Evolutionary conservation across 257 asterid species (phyloP).

Genomic region (Fraxinus excelsior): DNA sequence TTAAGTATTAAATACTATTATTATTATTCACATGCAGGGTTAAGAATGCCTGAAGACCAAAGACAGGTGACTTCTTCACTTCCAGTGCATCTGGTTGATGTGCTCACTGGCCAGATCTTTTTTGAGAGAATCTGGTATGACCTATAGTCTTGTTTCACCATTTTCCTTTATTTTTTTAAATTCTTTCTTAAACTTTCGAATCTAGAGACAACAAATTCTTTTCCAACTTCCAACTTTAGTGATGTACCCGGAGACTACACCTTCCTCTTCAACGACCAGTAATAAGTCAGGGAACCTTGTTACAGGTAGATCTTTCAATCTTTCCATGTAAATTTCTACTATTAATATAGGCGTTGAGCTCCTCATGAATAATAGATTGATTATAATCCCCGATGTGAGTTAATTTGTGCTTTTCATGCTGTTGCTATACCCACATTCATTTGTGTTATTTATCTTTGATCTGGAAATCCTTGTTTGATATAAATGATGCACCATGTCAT

Average conservation of each 20-base stretch:
- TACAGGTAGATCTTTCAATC: conserved; percentile 61
- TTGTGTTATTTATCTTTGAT: conserved; percentile 1
- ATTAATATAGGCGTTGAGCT: background rate
- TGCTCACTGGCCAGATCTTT: conserved; percentile 62
- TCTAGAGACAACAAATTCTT: conserved; percentile 21
- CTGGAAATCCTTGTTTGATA: too few species aligned
- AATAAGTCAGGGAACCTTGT: conserved; percentile 58
- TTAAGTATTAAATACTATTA: background rate
- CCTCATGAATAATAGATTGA: background rate
- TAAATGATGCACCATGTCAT: too few species aligned
- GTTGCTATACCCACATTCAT: conserved; percentile 14
- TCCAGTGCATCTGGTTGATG: conserved; percentile 85
- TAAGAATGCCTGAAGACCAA: conserved; percentile 81
- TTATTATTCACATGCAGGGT: conserved; percentile 43
- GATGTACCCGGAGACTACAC: conserved; percentile 75
- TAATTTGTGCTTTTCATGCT: background rate
- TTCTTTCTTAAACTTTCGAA: conserved; percentile 14
- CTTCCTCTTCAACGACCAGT: conserved; percentile 65
- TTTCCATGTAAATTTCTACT: conserved; percentile 15
- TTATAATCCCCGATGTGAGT: too few species aligned
- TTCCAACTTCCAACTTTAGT: conserved; percentile 46
- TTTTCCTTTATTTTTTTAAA: background rate
- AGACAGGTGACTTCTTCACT: conserved; percentile 78
- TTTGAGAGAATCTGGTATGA: conserved; percentile 69
- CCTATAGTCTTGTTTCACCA: conserved; percentile 18